Evolutionary conservation across 2,329 filamentous ascomycete species (phyloP).

Genomic region (Phoma sp.): DNA sequence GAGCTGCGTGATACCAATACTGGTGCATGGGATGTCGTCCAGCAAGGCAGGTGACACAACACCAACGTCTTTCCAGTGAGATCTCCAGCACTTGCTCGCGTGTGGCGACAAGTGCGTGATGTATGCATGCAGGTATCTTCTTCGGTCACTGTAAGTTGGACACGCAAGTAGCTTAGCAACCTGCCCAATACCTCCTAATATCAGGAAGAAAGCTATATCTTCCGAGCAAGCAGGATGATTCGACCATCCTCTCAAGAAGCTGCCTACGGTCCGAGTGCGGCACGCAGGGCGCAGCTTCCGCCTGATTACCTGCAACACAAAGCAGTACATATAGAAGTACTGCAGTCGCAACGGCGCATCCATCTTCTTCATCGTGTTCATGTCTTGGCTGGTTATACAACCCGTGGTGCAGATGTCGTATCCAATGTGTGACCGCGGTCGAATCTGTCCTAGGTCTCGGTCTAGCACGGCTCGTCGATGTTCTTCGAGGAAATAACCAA

Average conservation of each 20-base stretch:
- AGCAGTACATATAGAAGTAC: slow-evolving; percentile 49
- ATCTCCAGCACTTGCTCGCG: slow-evolving; percentile 43
- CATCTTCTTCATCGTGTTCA: slow-evolving; percentile 38
- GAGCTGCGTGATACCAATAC: slow-evolving; percentile 45
- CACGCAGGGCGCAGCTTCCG: slow-evolving; percentile 41
- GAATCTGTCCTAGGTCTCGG: slow-evolving; percentile 43
- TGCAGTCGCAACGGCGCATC: slow-evolving; percentile 43
- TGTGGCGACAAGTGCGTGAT: slow-evolving; percentile 46
- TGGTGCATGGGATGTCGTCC: slow-evolving; percentile 45
- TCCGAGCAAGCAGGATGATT: slow-evolving; percentile 42
- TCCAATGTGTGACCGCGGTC: slow-evolving; percentile 40
- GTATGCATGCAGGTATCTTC: slow-evolving; percentile 41
- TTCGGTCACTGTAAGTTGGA: slow-evolving; percentile 40
- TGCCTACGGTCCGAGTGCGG: slow-evolving; percentile 38
- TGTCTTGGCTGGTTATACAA: slow-evolving; percentile 36
- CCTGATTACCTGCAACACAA: slow-evolving; percentile 44
- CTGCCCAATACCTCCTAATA: slow-evolving; percentile 44
- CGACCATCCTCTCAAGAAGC: slow-evolving; percentile 41
- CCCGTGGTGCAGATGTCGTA: slow-evolving; percentile 45
- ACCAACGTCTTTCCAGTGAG: slow-evolving; percentile 44
- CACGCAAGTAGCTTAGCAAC: slow-evolving; percentile 44
- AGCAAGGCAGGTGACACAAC: slow-evolving; percentile 43
- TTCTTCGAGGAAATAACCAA: slow-evolving; percentile 47
- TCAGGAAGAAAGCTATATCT: slow-evolving; percentile 45
- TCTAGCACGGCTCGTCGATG: slow-evolving; percentile 41